phyloP scores from a whole-genome alignment of 768 basidiomycete genomes.

The Dendrothele bispora region DNA sequence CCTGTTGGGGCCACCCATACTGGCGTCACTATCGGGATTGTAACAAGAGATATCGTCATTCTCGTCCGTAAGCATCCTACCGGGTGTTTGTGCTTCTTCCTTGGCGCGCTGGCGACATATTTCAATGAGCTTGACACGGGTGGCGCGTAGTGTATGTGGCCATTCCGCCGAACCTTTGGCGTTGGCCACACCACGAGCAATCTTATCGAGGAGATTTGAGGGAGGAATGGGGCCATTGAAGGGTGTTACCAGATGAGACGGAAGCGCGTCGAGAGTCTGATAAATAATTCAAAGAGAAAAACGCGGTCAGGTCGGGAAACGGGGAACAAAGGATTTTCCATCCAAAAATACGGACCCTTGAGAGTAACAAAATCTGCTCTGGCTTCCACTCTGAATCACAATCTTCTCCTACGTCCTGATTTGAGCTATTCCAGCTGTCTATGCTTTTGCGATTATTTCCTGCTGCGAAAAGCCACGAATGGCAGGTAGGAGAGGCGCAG shows the following conservation, averaged over 20 bases:
- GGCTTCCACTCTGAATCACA: conserved; percentile 71
- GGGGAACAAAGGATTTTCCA: conserved; percentile 3
- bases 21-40: conserved; percentile 38
- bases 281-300: conserved; percentile 10
- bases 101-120: conserved; percentile 67
- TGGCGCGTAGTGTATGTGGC: conserved; percentile 82
- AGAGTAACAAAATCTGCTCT: conserved; percentile 67
- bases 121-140: conserved; percentile 80
- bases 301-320: conserved; percentile 6
- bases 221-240: conserved; percentile 85
- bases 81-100: conserved; percentile 38
- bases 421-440: conserved; percentile 86
- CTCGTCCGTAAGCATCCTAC: conserved; percentile 46
- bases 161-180: conserved; percentile 78
- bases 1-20: conserved; percentile 40
- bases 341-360: conserved; percentile 49
- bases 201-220: conserved; percentile 83
- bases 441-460: conserved; percentile 65
- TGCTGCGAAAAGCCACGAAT: conserved; percentile 51
- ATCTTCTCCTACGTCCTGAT: conserved; percentile 60
- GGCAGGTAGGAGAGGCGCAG: conserved; percentile 52
- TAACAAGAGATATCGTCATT: conserved; percentile 31
- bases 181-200: conserved; percentile 73
- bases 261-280: conserved; percentile 82
- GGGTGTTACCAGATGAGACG: conserved; percentile 81